Percentiles rank a stretch among this genome's conserved stretches.
phyloP scores from a whole-genome alignment of 768 basidiomycete genomes.

The Phaffia tasmanica region DNA sequence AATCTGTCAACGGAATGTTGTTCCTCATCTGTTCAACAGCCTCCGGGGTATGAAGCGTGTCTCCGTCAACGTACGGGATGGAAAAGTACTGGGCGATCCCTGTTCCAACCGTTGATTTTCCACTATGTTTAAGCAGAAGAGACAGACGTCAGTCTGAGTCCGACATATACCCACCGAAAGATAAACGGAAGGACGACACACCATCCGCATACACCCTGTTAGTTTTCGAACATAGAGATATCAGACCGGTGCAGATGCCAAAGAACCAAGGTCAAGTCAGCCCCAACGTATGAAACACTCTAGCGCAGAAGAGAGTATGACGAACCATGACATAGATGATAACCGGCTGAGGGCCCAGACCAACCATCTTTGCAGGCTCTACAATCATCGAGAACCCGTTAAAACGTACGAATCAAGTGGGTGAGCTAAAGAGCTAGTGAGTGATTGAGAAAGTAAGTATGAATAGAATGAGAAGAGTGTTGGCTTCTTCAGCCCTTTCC shows the following conservation, averaged over 20 bases:
- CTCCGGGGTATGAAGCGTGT: constrained; percentile 18
- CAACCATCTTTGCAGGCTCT: background rate
- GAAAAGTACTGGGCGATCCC: constrained; percentile 8
- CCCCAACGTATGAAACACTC: background rate
- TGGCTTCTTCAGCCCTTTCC: background rate
- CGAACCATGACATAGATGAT: constrained; percentile 12
- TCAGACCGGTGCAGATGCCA: background rate
- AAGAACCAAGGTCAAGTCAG: constrained; percentile 1
- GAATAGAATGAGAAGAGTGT: background rate
- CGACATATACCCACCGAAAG: too few relatives aligned
- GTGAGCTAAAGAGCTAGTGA: background rate
- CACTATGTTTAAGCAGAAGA: constrained; percentile 2
- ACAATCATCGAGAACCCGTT: too few relatives aligned
- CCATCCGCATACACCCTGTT: constrained; percentile 22
- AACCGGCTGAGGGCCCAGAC: constrained; percentile 11
- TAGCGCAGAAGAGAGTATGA: background rate
- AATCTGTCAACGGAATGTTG: constrained; percentile 8
- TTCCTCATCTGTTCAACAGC: constrained; percentile 18
- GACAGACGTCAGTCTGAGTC: background rate
- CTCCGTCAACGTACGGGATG: constrained; percentile 22
- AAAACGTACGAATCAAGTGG: background rate
- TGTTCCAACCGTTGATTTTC: constrained; percentile 19
- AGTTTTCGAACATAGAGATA: background rate
- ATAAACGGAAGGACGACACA: background rate
- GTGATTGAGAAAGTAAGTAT: background rate